A percentile compares a stretch with the other conserved stretches of the same genome.
Conservation (phyloP, 1,284 basidiomycete species). For the Marasmius fiardii region DNA sequence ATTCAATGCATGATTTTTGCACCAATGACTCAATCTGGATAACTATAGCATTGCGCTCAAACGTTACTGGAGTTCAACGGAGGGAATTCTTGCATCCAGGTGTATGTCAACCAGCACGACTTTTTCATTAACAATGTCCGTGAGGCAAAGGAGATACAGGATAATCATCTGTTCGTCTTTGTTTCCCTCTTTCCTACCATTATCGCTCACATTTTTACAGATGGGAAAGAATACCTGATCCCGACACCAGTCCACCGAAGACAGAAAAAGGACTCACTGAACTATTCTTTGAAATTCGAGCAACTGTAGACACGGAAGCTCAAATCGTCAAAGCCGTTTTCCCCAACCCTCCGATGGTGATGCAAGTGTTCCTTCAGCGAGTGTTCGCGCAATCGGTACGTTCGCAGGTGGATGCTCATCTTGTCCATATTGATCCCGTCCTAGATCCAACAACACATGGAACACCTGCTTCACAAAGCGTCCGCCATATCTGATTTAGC, state of each 20-base stretch:
- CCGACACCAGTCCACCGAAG: slow-evolving; percentile 76
- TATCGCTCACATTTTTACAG: slow-evolving; percentile 35
- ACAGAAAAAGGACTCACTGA: slow-evolving; percentile 78
- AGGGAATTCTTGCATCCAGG: slow-evolving; percentile 93
- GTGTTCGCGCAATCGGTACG: slow-evolving; percentile 97
- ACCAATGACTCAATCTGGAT: background rate
- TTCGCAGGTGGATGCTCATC: slow-evolving; percentile 7
- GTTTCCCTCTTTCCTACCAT: background rate
- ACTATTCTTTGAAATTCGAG: slow-evolving; percentile 85
- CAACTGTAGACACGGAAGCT: slow-evolving; percentile 92
- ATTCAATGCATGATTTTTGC: slow-evolving; percentile 10
- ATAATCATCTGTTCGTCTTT: slow-evolving; percentile 56
- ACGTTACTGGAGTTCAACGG: slow-evolving; percentile 98
- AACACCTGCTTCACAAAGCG: slow-evolving; percentile 77
- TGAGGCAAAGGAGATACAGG: slow-evolving; percentile 54
- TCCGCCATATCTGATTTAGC: slow-evolving; percentile 81
- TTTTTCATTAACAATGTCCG: slow-evolving; percentile 94
- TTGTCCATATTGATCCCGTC: slow-evolving; percentile 11
- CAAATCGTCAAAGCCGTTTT: slow-evolving; percentile 99
- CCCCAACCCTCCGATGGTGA: slow-evolving; percentile 94
- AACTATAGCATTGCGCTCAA: slow-evolving; percentile 89
- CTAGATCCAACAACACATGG: slow-evolving; percentile 94
- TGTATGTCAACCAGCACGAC: slow-evolving; percentile 99
- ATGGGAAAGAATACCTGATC: slow-evolving; percentile 81
- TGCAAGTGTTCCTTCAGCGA: slow-evolving; percentile 97